Percentiles rank a stretch among this genome's conserved stretches.
Conservation (phyloP, 2,329 filamentous ascomycete genomes). For the Blastomyces gilchristii region DNA sequence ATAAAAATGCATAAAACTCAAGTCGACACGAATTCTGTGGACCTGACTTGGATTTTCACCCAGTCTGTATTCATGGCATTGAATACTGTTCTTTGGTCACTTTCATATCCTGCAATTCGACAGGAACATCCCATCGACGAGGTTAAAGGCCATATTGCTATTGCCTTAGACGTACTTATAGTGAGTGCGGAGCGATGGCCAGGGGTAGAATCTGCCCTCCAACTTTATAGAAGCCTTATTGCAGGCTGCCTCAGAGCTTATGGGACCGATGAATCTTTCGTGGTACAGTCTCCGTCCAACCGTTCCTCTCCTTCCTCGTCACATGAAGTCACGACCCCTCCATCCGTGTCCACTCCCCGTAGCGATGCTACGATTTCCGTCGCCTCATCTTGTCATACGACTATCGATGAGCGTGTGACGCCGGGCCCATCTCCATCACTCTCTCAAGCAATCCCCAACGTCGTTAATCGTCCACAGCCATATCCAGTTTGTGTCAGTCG, state of each 20-base stretch:
- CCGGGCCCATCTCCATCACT: conserved; percentile 18
- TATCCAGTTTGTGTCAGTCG: background rate
- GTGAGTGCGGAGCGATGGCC: conserved; percentile 84
- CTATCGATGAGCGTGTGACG: conserved; percentile 21
- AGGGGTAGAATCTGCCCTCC: conserved; percentile 70
- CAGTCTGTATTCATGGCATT: conserved; percentile 83
- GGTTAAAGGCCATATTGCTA: conserved; percentile 62
- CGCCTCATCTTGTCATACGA: conserved; percentile 25
- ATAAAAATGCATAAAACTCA: conserved; percentile 72
- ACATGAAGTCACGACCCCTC: conserved; percentile 31
- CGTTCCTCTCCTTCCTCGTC: conserved; percentile 33
- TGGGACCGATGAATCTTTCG: conserved; percentile 49
- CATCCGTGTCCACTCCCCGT: conserved; percentile 32
- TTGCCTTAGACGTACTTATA: conserved; percentile 67
- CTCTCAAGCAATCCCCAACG: conserved; percentile 17
- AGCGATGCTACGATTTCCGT: conserved; percentile 30
- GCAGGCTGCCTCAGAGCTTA: conserved; percentile 82
- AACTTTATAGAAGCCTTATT: conserved; percentile 78
- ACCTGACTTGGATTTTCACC: conserved; percentile 90
- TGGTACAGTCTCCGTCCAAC: conserved; percentile 39
- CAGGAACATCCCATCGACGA: conserved; percentile 61
- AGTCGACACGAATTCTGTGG: conserved; percentile 62
- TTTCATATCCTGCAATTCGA: conserved; percentile 78
- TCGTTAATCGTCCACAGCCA: background rate
- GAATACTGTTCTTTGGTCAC: conserved; percentile 82